phyloP scores from a whole-genome alignment of 192 early-diverging fungal species.

The Funneliformis geosporum region DNA sequence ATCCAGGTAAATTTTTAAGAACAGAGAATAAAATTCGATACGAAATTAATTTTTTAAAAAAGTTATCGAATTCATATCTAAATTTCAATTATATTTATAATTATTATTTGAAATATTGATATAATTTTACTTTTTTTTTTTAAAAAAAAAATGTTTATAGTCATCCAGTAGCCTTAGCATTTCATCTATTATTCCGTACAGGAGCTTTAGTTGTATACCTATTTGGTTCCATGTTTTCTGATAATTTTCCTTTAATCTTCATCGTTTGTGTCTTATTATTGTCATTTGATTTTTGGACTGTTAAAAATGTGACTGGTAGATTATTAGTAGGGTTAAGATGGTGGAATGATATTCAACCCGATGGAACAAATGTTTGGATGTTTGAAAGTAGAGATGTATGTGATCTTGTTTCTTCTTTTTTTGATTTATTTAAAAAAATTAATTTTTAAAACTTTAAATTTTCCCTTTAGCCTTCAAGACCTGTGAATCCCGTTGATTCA shows the following conservation, averaged over 20 bases:
- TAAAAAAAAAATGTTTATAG: conserved; percentile 46
- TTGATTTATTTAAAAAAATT: not conserved
- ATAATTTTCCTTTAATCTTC: conserved; percentile 88
- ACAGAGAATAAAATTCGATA: too few relatives aligned
- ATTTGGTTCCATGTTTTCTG: conserved; percentile 78
- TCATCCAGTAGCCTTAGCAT: conserved; percentile 89
- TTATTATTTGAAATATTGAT: not conserved
- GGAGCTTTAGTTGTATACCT: conserved; percentile 84
- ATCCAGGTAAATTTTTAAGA: conserved; percentile 18
- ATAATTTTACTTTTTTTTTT: not conserved
- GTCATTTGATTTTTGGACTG: conserved; percentile 98
- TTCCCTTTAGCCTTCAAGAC: conserved; percentile 57
- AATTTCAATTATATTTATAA: too few relatives aligned
- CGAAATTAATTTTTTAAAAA: too few relatives aligned
- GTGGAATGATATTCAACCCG: conserved; percentile 99
- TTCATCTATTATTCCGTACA: conserved; percentile 86
- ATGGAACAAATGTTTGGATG: conserved; percentile 93
- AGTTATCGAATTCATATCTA: too few relatives aligned
- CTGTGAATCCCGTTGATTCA: conserved; percentile 84
- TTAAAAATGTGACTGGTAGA: conserved; percentile 97
- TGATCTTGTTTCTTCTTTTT: not conserved
- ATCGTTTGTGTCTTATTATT: conserved; percentile 89
- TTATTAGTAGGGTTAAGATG: conserved; percentile 96
- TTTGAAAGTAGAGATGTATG: conserved; percentile 91
- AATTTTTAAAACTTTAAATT: not conserved